Conservation (phyloP, 371 early-diverging fungal species). For the Apophysomyces ossiformis region DNA sequence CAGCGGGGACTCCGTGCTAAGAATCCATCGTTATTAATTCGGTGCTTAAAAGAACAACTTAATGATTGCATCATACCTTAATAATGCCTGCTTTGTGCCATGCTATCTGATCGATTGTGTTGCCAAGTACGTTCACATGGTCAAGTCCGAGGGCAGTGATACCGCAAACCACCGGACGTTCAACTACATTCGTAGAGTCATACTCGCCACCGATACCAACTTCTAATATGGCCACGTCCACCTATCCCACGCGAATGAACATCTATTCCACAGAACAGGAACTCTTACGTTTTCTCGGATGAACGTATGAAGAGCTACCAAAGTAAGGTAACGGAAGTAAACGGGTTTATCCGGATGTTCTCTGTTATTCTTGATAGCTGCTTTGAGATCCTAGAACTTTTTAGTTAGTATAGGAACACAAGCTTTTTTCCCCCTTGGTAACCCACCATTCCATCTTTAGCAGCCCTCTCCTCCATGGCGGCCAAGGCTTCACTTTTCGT, state of each 20-base stretch:
- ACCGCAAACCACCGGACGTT: conserved; percentile 74
- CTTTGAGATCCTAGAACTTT: conserved; percentile 22
- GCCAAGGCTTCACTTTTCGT: conserved; percentile 51
- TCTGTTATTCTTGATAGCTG: conserved; percentile 40
- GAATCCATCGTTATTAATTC: neutral
- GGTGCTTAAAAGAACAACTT: no score
- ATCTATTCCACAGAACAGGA: conserved; percentile 17
- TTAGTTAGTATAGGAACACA: neutral
- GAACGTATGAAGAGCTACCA: conserved; percentile 90
- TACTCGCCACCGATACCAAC: conserved; percentile 88
- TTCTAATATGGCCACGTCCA: conserved; percentile 83
- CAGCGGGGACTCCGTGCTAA: conserved; percentile 66
- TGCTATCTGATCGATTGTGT: conserved; percentile 83
- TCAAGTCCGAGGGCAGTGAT: conserved; percentile 86
- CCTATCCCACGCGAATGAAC: conserved; percentile 20
- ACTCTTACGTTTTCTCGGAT: conserved; percentile 67
- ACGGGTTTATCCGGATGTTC: conserved; percentile 72
- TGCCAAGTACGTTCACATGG: conserved; percentile 75
- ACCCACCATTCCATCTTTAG: neutral
- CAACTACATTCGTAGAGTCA: conserved; percentile 84
- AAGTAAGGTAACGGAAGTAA: conserved; percentile 91
- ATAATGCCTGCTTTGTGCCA: conserved; percentile 96
- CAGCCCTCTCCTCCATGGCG: conserved; percentile 23
- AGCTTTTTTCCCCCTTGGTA: no score
- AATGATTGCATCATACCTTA: conserved; percentile 52